Conservation (phyloP, 352 stramenopile species). For the Globisporangium irregulare region DNA sequence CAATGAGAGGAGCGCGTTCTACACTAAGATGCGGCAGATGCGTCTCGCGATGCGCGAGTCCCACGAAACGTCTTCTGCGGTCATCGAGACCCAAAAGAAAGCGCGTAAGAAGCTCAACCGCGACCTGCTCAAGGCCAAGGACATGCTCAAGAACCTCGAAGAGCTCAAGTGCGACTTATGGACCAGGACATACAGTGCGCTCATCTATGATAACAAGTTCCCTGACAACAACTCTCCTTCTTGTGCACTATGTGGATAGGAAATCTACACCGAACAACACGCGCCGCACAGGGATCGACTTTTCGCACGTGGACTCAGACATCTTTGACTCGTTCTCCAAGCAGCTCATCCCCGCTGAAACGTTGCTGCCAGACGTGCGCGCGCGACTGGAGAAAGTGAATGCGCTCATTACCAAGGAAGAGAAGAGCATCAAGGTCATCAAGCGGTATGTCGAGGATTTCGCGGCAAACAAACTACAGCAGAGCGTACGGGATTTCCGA, state of each 20-base stretch:
- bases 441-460: constrained; percentile 39
- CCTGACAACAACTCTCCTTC: neutral
- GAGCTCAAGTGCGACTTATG: constrained; percentile 27
- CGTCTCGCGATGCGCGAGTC: constrained; percentile 43
- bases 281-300: constrained; percentile 20
- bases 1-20: constrained; percentile 40
- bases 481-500: constrained; percentile 31
- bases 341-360: constrained; percentile 51
- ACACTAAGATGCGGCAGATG: constrained; percentile 51
- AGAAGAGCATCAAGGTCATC: constrained; percentile 54
- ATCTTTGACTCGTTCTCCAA: constrained; percentile 66
- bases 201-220: neutral
- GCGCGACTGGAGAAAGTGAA: constrained; percentile 37
- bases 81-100: constrained; percentile 37
- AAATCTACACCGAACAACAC: neutral
- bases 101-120: constrained; percentile 46
- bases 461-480: constrained; percentile 43
- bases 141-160: constrained; percentile 38
- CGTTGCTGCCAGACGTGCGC: constrained; percentile 43
- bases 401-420: constrained; percentile 34
- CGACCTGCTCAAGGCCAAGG: constrained; percentile 44
- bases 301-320: constrained; percentile 54
- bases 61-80: constrained; percentile 20
- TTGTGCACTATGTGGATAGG: neutral
- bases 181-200: neutral